Evolutionary conservation across 306 rosid genomes (phyloP).

Genomic region (Rosa multiflora): DNA sequence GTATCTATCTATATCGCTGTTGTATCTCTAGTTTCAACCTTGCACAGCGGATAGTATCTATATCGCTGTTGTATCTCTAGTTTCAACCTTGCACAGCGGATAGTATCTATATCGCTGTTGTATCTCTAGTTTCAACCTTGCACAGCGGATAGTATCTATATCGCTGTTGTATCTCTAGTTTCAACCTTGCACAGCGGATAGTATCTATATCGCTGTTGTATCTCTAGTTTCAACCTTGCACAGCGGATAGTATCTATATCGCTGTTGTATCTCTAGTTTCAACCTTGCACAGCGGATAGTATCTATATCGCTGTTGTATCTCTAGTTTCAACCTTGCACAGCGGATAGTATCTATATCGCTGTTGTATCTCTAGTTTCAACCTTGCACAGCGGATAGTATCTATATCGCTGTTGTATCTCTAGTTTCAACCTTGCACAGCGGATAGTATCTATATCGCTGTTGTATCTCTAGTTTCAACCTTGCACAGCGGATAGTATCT

Average conservation of each 20-base stretch:
- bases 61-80: no score
- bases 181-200: conserved; percentile 95
- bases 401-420: no score
- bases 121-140: background rate
- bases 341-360: conserved; percentile 52
- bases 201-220: conserved; percentile 17
- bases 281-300: no score
- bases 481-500: conserved; percentile 77
- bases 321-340: conserved; percentile 85
- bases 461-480: conserved; percentile 54
- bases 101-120: conserved; percentile 7
- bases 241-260: no score
- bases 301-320: conserved; percentile 11
- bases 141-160: background rate
- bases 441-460: conserved; percentile 3
- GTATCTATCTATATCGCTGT: conserved; percentile 17
- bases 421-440: no score
- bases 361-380: background rate
- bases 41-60: no score
- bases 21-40: background rate
- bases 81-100: no score
- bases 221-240: background rate
- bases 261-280: no score
- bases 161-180: conserved; percentile 25
- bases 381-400: no score